Conservation (phyloP, 768 basidiomycete species). For the Lentinula lateritia region DNA sequence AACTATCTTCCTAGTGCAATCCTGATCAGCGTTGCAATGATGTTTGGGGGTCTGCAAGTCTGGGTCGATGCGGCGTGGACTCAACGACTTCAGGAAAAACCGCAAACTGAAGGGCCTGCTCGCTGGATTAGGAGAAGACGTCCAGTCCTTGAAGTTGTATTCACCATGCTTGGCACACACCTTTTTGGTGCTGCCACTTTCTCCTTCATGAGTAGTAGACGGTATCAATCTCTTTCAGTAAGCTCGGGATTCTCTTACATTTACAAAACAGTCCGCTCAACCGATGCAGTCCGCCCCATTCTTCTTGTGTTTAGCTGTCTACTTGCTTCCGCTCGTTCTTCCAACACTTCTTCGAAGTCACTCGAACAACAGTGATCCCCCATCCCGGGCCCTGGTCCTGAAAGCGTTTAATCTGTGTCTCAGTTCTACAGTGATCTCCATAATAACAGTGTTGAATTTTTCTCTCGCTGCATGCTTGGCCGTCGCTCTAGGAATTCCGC, state of each 20-base stretch:
- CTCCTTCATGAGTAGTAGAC: constrained; percentile 34
- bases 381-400: constrained; percentile 43
- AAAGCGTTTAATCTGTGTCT: constrained; percentile 77
- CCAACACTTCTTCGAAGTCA: constrained; percentile 6
- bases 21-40: constrained; percentile 77
- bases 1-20: constrained; percentile 86
- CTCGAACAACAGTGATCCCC: constrained; percentile 25
- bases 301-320: constrained; percentile 23
- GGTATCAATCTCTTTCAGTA: constrained; percentile 42
- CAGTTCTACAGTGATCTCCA: constrained; percentile 80
- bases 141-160: constrained; percentile 48
- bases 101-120: constrained; percentile 14
- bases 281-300: constrained; percentile 17
- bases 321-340: constrained; percentile 25
- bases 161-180: constrained; percentile 55
- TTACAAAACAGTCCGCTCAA: neutral
- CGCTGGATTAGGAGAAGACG: constrained; percentile 44
- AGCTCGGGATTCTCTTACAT: constrained; percentile 7
- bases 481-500: constrained; percentile 29
- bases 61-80: constrained; percentile 70
- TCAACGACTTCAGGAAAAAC: constrained; percentile 9
- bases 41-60: constrained; percentile 71
- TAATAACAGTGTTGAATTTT: constrained; percentile 88
- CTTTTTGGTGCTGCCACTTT: constrained; percentile 49
- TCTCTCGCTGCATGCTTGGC: constrained; percentile 77